A percentile compares a stretch with the other conserved stretches of the same genome.
These are phyloP conservation scores for Neofusicoccum laricinum DNA, from an alignment of 2,329 filamentous ascomycete species.

Conservation along the genomic window DNA sequence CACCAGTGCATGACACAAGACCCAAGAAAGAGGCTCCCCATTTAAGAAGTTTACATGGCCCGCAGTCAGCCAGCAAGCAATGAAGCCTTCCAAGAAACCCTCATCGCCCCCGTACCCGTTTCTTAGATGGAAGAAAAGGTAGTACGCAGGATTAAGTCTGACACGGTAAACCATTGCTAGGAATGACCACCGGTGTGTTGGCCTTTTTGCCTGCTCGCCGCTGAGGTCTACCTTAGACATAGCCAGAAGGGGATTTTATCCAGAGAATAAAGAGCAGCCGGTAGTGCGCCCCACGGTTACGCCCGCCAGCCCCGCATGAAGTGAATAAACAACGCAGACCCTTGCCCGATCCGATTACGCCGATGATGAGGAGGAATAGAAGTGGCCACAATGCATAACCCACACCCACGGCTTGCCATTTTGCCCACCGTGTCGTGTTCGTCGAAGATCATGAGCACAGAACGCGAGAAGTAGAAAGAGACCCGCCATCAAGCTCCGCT, in stretches of 20 bases:
- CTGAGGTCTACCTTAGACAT: constrained; percentile 8
- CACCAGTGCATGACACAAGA: background rate
- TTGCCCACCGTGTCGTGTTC: background rate
- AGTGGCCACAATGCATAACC: constrained; percentile 11
- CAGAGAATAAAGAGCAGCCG: constrained; percentile 12
- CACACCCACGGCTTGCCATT: background rate
- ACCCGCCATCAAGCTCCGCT: background rate
- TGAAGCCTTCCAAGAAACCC: background rate
- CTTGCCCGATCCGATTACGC: constrained; percentile 6
- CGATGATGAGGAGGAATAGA: constrained; percentile 15
- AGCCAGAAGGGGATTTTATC: constrained; percentile 14
- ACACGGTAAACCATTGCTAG: constrained; percentile 6
- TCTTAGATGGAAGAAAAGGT: background rate
- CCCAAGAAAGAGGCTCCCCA: constrained; percentile 6
- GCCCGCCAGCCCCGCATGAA: constrained; percentile 5
- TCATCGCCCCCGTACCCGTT: background rate
- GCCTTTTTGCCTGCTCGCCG: constrained; percentile 5
- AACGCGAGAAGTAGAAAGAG: background rate
- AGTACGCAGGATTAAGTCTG: background rate
- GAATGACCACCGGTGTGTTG: constrained; percentile 7
- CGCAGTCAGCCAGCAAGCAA: constrained; percentile 7
- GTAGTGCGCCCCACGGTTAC: constrained; percentile 9
- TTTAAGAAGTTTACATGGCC: constrained; percentile 11
- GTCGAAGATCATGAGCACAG: constrained; percentile 11
- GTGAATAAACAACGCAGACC: constrained; percentile 12